These are phyloP conservation scores for Trichoderma erinaceum DNA, from an alignment of 495 filamentous ascomycete species.

Conservation along the genomic window DNA sequence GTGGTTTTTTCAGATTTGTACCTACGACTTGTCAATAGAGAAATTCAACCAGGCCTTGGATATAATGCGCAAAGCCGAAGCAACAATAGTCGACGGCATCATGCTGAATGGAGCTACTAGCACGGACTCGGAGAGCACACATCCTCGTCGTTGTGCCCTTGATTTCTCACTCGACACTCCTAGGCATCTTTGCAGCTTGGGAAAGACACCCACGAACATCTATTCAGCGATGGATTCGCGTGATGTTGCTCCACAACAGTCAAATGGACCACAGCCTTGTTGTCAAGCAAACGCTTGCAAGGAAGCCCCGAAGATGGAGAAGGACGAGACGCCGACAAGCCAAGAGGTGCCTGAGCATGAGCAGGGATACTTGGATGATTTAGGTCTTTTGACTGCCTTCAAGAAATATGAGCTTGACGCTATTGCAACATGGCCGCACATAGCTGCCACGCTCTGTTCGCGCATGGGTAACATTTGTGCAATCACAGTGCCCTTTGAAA, in stretches of 20 bases:
- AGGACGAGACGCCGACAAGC: too few species aligned
- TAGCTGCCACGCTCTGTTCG: conserved; percentile 23
- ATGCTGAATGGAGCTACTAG: conserved; percentile 17
- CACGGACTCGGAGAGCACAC: conserved; percentile 17
- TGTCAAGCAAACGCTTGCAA: too few species aligned
- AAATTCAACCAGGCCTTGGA: conserved; percentile 24
- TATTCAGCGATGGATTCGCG: too few species aligned
- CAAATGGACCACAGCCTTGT: too few species aligned
- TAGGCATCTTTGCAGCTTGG: too few species aligned
- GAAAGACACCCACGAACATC: too few species aligned
- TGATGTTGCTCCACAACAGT: too few species aligned
- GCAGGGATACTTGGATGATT: conserved; percentile 27
- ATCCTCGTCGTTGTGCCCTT: too few species aligned
- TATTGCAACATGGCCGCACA: conserved; percentile 34
- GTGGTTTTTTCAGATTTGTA: background rate
- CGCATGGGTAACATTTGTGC: conserved; percentile 30
- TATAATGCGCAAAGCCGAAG: conserved; percentile 32
- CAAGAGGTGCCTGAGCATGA: conserved; percentile 20
- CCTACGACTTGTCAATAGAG: background rate
- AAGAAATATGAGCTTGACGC: conserved; percentile 36
- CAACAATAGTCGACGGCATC: conserved; percentile 15
- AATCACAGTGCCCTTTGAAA: conserved; percentile 41
- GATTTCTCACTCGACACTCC: too few species aligned
- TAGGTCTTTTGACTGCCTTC: conserved; percentile 23
- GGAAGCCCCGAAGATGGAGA: too few species aligned